Evolutionary conservation across 805 yeast genomes (phyloP), one percentile per base, ranked within the genome.

Genomic region (Saccharomycopsis amapae): DNA sequence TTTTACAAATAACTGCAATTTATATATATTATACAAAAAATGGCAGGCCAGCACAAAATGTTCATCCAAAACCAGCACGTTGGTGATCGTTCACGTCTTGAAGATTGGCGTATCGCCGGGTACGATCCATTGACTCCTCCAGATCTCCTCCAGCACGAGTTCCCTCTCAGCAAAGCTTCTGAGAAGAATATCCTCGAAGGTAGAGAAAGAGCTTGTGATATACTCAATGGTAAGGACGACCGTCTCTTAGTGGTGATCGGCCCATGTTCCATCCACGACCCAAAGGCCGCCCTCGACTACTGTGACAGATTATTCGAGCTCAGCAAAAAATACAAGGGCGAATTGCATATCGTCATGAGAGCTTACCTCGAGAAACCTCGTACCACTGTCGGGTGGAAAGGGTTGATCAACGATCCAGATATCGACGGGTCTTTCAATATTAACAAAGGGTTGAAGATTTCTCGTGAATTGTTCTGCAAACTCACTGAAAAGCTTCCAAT

Each of bases 301-400:
- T 94, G 90, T 50, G 65, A 64, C 32, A 74, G 81, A 54, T 73
- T 90, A 56, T 76, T 77, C 63, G 68, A 68, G 49, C 68, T 86
- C 46, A 70, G 87, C 31, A 83, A 79, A 31, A 85, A 85, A 63
- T 74, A 85, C 53, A 65, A 78, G 51, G 77, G 72, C 45, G 97
- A 90, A 55, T 72, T 90, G 46, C 83, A 81, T 46, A 76, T 90
- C 49, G 76, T 90, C 53, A 90, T 90, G 98, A 83, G 98, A 71
- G 97, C 97, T 5, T 90, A 90, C 75, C 74, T 90, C 56, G 98
- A 90, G 69, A 90, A 90, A 68, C 98, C 98, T 59, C 83, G 98
- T 73, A 90, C 98, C 53, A 90, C 97, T 20, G 97, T 90, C 45
- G 98, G 98, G 54, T 90, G 98, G 98, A 90, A 90, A 68, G 98